Percentiles rank a stretch among this genome's conserved stretches.
Conservation (phyloP, 2,329 filamentous ascomycete species). For the Fusarium xylarioides region DNA sequence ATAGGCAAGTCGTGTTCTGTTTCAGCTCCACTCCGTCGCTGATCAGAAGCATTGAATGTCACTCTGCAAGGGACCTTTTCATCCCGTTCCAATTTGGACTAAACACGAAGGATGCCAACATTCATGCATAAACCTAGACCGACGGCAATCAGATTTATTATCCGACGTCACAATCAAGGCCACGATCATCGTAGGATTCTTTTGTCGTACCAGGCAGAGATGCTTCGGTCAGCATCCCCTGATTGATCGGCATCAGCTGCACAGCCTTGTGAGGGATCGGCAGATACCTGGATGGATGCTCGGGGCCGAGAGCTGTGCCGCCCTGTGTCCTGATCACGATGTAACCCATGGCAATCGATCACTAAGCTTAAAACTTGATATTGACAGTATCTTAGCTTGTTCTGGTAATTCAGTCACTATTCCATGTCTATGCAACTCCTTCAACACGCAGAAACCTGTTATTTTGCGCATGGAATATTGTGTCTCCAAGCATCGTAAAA, state of each 20-base stretch:
- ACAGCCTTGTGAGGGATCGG: conserved; percentile 6
- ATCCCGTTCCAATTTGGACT: neutral
- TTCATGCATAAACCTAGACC: neutral
- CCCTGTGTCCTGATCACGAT: neutral
- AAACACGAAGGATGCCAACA: neutral
- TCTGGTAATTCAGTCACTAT: neutral
- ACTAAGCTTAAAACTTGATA: neutral
- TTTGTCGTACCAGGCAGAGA: neutral
- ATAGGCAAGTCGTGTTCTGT: conserved; percentile 11
- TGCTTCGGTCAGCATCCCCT: neutral
- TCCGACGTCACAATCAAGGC: neutral
- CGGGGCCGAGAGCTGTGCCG: neutral
- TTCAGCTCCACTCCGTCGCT: conserved; percentile 3
- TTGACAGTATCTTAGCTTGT: neutral
- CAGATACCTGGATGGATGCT: neutral
- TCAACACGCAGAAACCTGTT: neutral
- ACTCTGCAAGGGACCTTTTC: neutral
- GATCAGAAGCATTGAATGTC: neutral
- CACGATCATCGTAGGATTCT: neutral
- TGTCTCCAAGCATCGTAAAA: neutral
- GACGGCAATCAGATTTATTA: neutral
- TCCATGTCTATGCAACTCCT: neutral
- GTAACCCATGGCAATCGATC: neutral
- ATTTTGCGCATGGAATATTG: neutral
- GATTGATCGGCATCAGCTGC: conserved; percentile 12